These are phyloP conservation scores for Fomitopsis palustris DNA, from an alignment of 1,284 basidiomycete genomes.

Conservation along the genomic window DNA sequence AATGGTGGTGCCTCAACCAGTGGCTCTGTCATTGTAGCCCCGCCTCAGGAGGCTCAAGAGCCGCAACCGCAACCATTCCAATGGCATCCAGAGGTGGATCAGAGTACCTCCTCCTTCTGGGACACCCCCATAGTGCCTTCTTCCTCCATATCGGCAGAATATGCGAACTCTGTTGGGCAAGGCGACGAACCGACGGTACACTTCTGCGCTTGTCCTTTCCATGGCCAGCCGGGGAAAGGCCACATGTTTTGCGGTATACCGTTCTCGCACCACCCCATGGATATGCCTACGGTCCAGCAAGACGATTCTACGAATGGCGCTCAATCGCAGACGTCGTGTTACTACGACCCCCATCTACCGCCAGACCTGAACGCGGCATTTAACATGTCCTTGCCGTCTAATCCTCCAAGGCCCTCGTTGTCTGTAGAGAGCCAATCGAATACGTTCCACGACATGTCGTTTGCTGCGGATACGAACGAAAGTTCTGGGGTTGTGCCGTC, in stretches of 20 bases:
- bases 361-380: neutral
- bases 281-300: neutral
- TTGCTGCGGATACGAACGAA: neutral
- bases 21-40: neutral
- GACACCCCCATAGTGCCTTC: neutral
- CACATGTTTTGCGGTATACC: neutral
- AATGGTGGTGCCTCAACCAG: neutral
- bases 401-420: neutral
- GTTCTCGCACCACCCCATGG: neutral
- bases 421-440: neutral
- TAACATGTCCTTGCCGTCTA: neutral
- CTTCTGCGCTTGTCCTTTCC: neutral
- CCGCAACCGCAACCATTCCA: neutral
- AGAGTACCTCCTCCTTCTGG: neutral
- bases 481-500: neutral
- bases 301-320: neutral
- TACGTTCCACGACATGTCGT: neutral
- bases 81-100: constrained; percentile 5
- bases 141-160: neutral
- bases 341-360: neutral
- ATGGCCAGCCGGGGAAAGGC: neutral
- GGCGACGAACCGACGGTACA: neutral
- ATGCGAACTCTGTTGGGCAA: neutral
- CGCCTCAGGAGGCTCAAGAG: neutral
- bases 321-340: neutral